Evolutionary conservation across 2,329 filamentous ascomycete genomes (phyloP), one percentile per base, ranked within the genome.

Genomic region (Elsinoe fawcettii): DNA sequence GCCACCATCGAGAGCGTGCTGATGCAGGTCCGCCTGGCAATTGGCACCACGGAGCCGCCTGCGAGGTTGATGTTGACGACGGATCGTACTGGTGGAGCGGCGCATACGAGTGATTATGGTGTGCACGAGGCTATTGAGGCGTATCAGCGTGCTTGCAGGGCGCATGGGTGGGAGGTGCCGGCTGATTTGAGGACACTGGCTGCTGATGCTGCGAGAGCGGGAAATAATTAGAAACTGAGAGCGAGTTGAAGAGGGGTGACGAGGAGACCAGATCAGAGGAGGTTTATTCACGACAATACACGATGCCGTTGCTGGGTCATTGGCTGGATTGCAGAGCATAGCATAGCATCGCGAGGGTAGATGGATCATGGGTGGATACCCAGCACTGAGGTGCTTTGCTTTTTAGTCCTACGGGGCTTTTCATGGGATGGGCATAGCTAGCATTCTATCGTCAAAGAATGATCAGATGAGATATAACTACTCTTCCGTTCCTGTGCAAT

Each of bases 1-100:
- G 82, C 79, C 53, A 83, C 81, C 16, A 84, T 96, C 62, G 90
- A 96, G 67, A 86, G 83, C 54, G 84, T 96, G 2, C 73, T 96
- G 12, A 69, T 95, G 23, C 88, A 95, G 69, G 84, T 96, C 22
- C 84, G 87, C 20, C 73, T 95, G 73, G 88, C 88, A 0, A 80
- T 96, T 12, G 82, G 77, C 56, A 85, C 79, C 51, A 73, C 74
- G 1, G 86, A 93, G 0, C 88, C 85, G 0, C 88, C 89, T 0
- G 91, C 89, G 14, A 80, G 87, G n/a, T 73, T 96, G 11, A 76
- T 78, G 16, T 46, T 51, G 20, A 30, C 36, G 1, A 41, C 14
- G 9, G 11, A 39, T 30, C 11, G 44, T 5, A 34, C 63, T 36
- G 58, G 60, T 8, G 54, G 54, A 1, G 30, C 18, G 30, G 30